These are phyloP conservation scores for Lactarius quietus DNA, from an alignment of 768 basidiomycete species.

Conservation along the genomic window DNA sequence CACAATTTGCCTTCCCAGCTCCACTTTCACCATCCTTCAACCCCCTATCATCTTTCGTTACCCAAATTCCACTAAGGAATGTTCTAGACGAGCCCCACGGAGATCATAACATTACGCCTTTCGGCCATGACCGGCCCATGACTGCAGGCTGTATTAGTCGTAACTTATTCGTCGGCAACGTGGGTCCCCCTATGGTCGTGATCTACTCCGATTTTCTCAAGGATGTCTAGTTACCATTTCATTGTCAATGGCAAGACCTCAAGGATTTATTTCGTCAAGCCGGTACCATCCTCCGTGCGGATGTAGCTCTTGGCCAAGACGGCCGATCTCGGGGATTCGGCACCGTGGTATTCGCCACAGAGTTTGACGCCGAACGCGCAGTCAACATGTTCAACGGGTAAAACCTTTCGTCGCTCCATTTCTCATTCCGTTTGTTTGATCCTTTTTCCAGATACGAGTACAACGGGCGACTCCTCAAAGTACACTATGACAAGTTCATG, in stretches of 20 bases:
- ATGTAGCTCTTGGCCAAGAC: slow-evolving; percentile 84
- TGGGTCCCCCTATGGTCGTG: slow-evolving; percentile 40
- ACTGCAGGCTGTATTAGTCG: slow-evolving; percentile 36
- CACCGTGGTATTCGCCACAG: slow-evolving; percentile 81
- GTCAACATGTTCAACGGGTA: slow-evolving; percentile 90
- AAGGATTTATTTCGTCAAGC: slow-evolving; percentile 94
- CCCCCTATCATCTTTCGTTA: slow-evolving; percentile 24
- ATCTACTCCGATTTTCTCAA: slow-evolving; percentile 23
- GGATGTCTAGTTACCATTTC: slow-evolving; percentile 71
- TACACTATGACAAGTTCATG: slow-evolving; percentile 85
- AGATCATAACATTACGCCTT: slow-evolving; percentile 26
- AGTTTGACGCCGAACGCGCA: slow-evolving; percentile 80
- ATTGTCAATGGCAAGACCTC: slow-evolving; percentile 96
- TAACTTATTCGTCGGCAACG: slow-evolving; percentile 86
- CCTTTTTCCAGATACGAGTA: slow-evolving; percentile 66
- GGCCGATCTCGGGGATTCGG: slow-evolving; percentile 92
- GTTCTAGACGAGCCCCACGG: slow-evolving; percentile 20
- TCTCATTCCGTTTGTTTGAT: neutral
- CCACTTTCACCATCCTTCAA: slow-evolving; percentile 13
- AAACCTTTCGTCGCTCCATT: slow-evolving; percentile 28
- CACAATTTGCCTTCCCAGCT: slow-evolving; percentile 4
- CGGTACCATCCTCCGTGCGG: slow-evolving; percentile 86
- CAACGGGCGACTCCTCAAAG: slow-evolving; percentile 82
- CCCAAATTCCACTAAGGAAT: slow-evolving; percentile 15
- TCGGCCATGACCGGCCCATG: slow-evolving; percentile 33